Conservation (phyloP, 2,329 filamentous ascomycete species). For the Esteya vermicola region DNA sequence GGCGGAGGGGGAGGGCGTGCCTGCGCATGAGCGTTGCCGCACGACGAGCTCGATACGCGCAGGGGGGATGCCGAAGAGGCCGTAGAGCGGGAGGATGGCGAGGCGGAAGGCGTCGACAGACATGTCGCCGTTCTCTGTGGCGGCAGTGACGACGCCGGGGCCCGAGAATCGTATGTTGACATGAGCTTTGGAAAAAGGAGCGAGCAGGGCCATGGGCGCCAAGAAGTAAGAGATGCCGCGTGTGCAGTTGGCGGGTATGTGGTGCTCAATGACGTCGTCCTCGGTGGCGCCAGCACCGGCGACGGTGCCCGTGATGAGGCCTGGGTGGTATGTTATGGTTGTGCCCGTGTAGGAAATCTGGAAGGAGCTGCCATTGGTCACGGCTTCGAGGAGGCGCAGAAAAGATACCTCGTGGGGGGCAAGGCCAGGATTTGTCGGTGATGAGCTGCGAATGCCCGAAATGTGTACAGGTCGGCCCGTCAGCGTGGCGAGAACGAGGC, state of each 20-base stretch:
- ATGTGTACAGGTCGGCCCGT: slow-evolving; percentile 84
- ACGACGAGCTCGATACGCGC: slow-evolving; percentile 77
- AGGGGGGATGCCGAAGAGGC: slow-evolving; percentile 69
- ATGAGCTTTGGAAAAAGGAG: slow-evolving; percentile 83
- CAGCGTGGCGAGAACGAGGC: slow-evolving; percentile 79
- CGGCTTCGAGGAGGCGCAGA: slow-evolving; percentile 78
- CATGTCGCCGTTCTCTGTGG: slow-evolving; percentile 72
- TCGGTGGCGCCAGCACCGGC: slow-evolving; percentile 53
- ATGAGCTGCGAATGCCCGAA: slow-evolving; percentile 81
- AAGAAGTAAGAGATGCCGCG: slow-evolving; percentile 87
- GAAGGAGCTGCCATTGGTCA: slow-evolving; percentile 90
- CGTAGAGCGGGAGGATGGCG: slow-evolving; percentile 79
- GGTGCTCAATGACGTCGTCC: slow-evolving; percentile 67
- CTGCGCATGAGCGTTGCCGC: slow-evolving; percentile 64
- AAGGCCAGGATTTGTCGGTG: slow-evolving; percentile 75
- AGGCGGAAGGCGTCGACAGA: slow-evolving; percentile 90
- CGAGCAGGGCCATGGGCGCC: slow-evolving; percentile 74
- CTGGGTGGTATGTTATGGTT: slow-evolving; percentile 80
- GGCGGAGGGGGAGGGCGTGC: too few species aligned
- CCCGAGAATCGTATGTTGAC: slow-evolving; percentile 85
- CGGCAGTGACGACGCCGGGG: slow-evolving; percentile 80
- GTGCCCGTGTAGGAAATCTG: slow-evolving; percentile 96
- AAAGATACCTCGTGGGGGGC: slow-evolving; percentile 90
- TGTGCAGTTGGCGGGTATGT: slow-evolving; percentile 60
- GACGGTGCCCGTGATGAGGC: slow-evolving; percentile 76